Evolutionary conservation across 768 basidiomycete species (phyloP).

Genomic region (Exsudoporus frostii): DNA sequence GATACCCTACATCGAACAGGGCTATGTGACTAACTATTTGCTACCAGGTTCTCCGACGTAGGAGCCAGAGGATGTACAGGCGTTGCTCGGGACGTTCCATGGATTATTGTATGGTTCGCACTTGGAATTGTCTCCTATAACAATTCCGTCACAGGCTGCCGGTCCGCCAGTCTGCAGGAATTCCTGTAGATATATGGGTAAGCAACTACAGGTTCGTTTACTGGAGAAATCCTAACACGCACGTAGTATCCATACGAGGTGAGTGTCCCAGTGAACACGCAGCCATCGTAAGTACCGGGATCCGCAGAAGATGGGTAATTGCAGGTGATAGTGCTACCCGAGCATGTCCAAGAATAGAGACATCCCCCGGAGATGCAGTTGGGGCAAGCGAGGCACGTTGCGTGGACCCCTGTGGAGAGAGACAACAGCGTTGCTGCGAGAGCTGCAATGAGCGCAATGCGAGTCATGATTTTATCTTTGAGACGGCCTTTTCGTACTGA

Average conservation of each 20-base stretch:
- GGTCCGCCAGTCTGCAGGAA: background rate
- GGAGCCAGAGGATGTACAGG: background rate
- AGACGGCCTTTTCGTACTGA: background rate
- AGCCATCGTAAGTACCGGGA: background rate
- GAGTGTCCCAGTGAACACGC: background rate
- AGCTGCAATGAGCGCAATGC: background rate
- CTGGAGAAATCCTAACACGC: background rate
- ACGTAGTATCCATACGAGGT: background rate
- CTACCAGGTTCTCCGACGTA: constrained; percentile 1
- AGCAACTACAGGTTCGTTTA: background rate
- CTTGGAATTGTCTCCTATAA: background rate
- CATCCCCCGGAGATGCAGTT: background rate
- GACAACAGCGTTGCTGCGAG: background rate
- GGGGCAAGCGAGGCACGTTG: background rate
- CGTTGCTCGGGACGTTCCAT: background rate
- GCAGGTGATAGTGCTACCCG: background rate
- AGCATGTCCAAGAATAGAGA: constrained; percentile 8
- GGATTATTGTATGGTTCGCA: constrained; percentile 2
- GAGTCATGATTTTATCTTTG: background rate
- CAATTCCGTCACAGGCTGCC: background rate
- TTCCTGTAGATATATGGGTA: background rate
- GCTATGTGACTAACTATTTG: background rate
- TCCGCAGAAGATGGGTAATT: background rate
- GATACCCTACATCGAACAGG: background rate
- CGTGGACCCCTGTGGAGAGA: background rate